These are phyloP conservation scores for Priceomyces medius DNA, from an alignment of 805 yeast species.

Conservation along the genomic window DNA sequence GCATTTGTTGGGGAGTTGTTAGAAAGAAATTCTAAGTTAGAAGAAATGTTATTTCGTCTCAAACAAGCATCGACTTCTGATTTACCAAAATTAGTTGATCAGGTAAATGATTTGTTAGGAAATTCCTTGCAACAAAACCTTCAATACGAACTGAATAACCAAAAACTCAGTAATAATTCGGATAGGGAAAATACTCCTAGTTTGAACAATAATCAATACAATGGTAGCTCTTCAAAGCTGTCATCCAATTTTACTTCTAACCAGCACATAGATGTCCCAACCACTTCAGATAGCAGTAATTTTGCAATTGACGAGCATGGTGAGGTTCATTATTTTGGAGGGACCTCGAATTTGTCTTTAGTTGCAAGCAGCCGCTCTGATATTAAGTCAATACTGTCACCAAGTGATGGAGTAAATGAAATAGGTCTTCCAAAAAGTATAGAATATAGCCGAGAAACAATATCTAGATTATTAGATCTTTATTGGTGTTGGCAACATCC, in stretches of 20 bases:
- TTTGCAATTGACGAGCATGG: conserved; percentile 7
- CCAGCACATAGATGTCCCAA: not conserved
- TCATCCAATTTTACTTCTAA: not conserved
- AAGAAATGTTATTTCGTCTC: not conserved
- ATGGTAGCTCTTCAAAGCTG: not conserved
- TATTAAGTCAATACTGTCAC: not conserved
- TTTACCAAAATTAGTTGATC: not conserved
- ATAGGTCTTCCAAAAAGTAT: not conserved
- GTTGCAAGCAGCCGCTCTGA: not conserved
- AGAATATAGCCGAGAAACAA: conserved; percentile 1
- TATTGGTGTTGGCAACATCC: conserved; percentile 13
- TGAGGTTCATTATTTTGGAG: conserved; percentile 11
- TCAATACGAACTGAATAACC: not conserved
- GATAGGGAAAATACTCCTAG: not conserved
- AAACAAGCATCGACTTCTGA: not conserved
- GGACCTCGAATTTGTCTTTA: conserved; percentile 10
- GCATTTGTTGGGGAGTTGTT: not conserved
- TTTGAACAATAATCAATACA: not conserved
- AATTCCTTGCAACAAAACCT: not conserved
- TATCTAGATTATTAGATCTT: conserved; percentile 7
- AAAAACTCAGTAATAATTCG: not conserved
- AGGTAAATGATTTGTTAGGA: not conserved
- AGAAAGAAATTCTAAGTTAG: not conserved
- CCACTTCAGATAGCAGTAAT: not conserved
- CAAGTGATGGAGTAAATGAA: not conserved